phyloP scores from a whole-genome alignment of 208 protist species.

The Crithidia acanthocephali region DNA sequence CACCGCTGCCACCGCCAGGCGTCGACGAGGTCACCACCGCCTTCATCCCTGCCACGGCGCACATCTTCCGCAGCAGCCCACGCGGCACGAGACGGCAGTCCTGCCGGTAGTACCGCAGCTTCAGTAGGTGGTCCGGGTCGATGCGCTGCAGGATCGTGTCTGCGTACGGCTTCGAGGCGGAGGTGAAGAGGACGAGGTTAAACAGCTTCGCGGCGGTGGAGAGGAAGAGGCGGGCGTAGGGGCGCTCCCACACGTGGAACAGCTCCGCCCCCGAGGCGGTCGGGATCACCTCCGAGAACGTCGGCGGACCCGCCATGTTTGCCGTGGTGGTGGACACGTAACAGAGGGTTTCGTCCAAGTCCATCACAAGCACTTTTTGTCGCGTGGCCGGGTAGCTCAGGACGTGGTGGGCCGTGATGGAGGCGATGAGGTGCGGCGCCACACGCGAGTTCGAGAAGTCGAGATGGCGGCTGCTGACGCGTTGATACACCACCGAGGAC shows the following conservation, averaged over 20 bases:
- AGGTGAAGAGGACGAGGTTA: conserved; percentile 91
- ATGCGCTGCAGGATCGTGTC: conserved; percentile 87
- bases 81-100: conserved; percentile 74
- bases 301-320: conserved; percentile 65
- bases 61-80: conserved; percentile 48
- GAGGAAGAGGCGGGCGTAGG: conserved; percentile 75
- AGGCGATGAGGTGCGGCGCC: conserved; percentile 62
- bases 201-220: conserved; percentile 74
- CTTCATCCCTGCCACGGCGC: conserved; percentile 15
- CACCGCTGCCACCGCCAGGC: background rate
- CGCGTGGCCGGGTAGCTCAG: conserved; percentile 87
- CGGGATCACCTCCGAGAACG: conserved; percentile 90
- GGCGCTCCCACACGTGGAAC: conserved; percentile 88
- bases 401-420: conserved; percentile 85
- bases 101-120: conserved; percentile 78
- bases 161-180: conserved; percentile 85
- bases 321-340: conserved; percentile 76
- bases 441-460: conserved; percentile 51
- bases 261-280: conserved; percentile 81
- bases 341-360: conserved; percentile 91
- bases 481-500: conserved; percentile 72
- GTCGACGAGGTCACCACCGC: background rate
- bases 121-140: conserved; percentile 72
- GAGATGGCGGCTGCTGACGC: conserved; percentile 65
- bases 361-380: conserved; percentile 90